Evolutionary conservation across 2,329 filamentous ascomycete genomes (phyloP), one percentile per base, ranked within the genome.

Genomic region (Trichophyton equinum): DNA sequence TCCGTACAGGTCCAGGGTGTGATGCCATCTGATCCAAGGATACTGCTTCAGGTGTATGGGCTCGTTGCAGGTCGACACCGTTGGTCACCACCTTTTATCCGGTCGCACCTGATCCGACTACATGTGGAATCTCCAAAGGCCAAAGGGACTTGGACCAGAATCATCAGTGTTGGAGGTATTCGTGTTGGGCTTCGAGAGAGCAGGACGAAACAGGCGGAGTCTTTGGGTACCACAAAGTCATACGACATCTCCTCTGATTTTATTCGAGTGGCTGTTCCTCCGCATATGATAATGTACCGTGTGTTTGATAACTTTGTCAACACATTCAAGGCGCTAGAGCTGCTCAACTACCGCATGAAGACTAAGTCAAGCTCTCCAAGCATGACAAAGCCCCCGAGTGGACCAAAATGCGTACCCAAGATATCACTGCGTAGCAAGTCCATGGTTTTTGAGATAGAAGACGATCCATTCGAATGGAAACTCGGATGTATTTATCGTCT

Each of bases 391-490:
- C 81, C 82, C 8, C 90, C 94, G 0, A 90, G 96, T 73, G 86
- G 82, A 0, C 90, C 95, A 0, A 97, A 95, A 71, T 79, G 83
- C 53, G 85, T 99, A 0, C 94, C 94, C 1, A 92, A 89, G 69
- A 78, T 99, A 22, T 92, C 91, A 0, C 66, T 99, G 8, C 84
- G 91, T 58, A 87, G 87, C 60, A 88, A 88, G 67, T 88, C 88
- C 4, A 79, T 99, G 25, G 76, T 96, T 1, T 92, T 99, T 62
- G 92, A 97, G 69, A 79, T 99, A 40, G 94, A 99, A 74, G 94
- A 99, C 71, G 92, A 94, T 57, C 87, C 89, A 0, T 99, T 99
- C 68, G 94, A 99, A 72, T 99, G 91, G 89, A 97, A 96, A 71
- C 78, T 99, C 8, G 90, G 91, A 15, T 85, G 91, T 69, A 99